A percentile compares a stretch with the other conserved stretches of the same genome.
Evolutionary conservation across 305 asterid species (phyloP).

Genomic region (Rubia balearica): DNA sequence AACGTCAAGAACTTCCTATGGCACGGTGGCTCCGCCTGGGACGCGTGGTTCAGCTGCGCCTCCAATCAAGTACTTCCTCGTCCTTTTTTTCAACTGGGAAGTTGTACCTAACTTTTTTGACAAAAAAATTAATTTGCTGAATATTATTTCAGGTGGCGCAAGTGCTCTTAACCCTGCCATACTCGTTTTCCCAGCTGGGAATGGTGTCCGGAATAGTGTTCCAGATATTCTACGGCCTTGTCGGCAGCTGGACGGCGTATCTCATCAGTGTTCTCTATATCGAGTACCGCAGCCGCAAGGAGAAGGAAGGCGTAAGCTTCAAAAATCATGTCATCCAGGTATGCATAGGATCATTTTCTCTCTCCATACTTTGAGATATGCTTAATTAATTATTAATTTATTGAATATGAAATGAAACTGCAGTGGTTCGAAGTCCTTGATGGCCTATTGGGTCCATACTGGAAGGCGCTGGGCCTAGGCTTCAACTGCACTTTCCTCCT

Average conservation of each 20-base stretch:
- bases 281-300: slow-evolving; percentile 40
- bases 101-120: too few species aligned
- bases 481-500: slow-evolving; percentile 52
- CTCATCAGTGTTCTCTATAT: slow-evolving; percentile 43
- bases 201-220: slow-evolving; percentile 35
- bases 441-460: slow-evolving; percentile 41
- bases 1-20: slow-evolving; percentile 32
- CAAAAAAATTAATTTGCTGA: too few species aligned
- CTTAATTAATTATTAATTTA: too few species aligned
- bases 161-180: slow-evolving; percentile 42
- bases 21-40: slow-evolving; percentile 49
- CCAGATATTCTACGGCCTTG: slow-evolving; percentile 39
- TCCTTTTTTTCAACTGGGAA: too few species aligned
- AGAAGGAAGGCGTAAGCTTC: slow-evolving; percentile 43
- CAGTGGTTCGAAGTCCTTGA: slow-evolving; percentile 47
- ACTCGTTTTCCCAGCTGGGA: slow-evolving; percentile 43
- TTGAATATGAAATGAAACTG: background rate
- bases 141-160: slow-evolving; percentile 35
- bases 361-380: too few species aligned
- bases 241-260: slow-evolving; percentile 52
- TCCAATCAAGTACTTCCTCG: slow-evolving; percentile 30
- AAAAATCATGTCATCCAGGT: slow-evolving; percentile 51
- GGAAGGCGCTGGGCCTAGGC: slow-evolving; percentile 49
- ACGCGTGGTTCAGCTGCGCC: slow-evolving; percentile 47
- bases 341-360: background rate